Evolutionary conservation across 202 grass and related monocot species (phyloP).

Genomic region (Schoenoplectus triqueter): DNA sequence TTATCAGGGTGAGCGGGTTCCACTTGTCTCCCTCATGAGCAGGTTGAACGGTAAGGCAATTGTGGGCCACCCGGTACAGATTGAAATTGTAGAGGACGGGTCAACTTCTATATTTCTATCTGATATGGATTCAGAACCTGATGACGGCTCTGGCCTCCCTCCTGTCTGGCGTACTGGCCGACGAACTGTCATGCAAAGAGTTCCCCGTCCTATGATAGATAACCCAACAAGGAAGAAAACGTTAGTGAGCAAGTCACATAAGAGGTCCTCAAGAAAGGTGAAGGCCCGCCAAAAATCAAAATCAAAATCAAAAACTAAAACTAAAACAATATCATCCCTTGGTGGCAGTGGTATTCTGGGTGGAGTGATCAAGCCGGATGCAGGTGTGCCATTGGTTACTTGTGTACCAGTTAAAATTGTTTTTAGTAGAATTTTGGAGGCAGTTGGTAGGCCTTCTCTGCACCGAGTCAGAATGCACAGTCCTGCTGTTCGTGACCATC

Average conservation of each 20-base stretch:
- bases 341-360: slow-evolving; percentile 53
- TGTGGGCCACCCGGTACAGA: slow-evolving; percentile 94
- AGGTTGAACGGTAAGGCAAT: slow-evolving; percentile 98
- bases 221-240: slow-evolving; percentile 52
- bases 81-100: slow-evolving; percentile 86
- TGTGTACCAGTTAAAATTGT: slow-evolving; percentile 90
- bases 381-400: slow-evolving; percentile 71
- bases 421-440: slow-evolving; percentile 97
- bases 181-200: slow-evolving; percentile 90
- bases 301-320: slow-evolving; percentile 51
- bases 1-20: slow-evolving; percentile 96
- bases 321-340: slow-evolving; percentile 35
- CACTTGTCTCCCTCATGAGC: slow-evolving; percentile 97
- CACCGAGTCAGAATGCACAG: slow-evolving; percentile 65
- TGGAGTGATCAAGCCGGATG: slow-evolving; percentile 66
- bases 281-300: slow-evolving; percentile 56
- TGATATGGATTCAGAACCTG: slow-evolving; percentile 55
- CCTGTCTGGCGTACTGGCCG: slow-evolving; percentile 88
- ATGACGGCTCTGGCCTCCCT: slow-evolving; percentile 53
- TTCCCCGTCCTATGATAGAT: slow-evolving; percentile 71
- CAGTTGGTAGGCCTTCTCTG: slow-evolving; percentile 69
- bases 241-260: slow-evolving; percentile 55
- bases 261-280: slow-evolving; percentile 45
- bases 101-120: slow-evolving; percentile 45
- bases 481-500: slow-evolving; percentile 51